These are phyloP conservation scores for Prunella vulgaris DNA, from an alignment of 257 asterid species.

Conservation along the genomic window DNA sequence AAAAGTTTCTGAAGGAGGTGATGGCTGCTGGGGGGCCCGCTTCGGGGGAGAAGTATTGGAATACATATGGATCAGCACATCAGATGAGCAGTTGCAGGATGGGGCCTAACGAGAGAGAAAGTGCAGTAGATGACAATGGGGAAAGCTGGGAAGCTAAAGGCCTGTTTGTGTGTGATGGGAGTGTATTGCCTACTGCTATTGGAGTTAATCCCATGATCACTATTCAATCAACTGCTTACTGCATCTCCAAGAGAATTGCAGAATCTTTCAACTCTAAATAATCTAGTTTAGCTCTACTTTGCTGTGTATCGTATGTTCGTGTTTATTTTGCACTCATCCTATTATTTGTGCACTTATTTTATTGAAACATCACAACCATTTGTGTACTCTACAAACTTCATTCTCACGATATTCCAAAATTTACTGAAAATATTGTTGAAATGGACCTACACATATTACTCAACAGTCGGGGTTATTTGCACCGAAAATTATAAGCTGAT, in stretches of 20 bases:
- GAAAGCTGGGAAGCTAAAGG: slow-evolving; percentile 68
- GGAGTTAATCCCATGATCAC: slow-evolving; percentile 69
- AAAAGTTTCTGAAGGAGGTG: slow-evolving; percentile 39
- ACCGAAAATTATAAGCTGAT: neutral
- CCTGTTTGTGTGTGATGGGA: slow-evolving; percentile 56
- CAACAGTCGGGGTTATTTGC: neutral
- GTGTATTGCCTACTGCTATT: slow-evolving; percentile 54
- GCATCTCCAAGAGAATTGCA: slow-evolving; percentile 50
- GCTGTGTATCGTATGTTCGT: neutral
- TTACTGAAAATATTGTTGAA: no score
- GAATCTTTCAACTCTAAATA: slow-evolving; percentile 5
- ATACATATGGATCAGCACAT: slow-evolving; percentile 46
- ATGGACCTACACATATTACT: no score
- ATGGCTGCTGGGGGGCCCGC: slow-evolving; percentile 32
- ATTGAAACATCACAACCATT: no score
- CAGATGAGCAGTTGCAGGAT: slow-evolving; percentile 62
- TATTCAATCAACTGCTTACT: slow-evolving; percentile 57
- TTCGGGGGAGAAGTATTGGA: slow-evolving; percentile 34
- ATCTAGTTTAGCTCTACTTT: neutral
- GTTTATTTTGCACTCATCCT: neutral
- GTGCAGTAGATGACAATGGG: slow-evolving; percentile 56
- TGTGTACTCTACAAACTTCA: no score
- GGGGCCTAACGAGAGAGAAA: slow-evolving; percentile 40
- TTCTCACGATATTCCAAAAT: no score
- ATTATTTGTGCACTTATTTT: no score